Base-by-base conservation (phyloP, 805 yeast species). In the Metschnikowia continentalis region DNA sequence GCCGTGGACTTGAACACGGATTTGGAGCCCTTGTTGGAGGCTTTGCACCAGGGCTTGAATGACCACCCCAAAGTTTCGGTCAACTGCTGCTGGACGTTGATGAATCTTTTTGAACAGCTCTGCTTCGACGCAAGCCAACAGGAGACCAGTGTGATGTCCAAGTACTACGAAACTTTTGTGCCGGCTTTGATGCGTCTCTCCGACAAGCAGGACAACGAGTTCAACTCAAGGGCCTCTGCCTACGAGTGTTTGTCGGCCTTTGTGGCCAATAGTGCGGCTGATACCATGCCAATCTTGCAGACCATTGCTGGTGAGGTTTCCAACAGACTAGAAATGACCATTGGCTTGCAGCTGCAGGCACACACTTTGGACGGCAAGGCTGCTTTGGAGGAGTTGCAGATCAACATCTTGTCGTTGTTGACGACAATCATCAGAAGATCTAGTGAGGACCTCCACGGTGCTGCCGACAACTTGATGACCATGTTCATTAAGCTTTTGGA, bases 41-140 rank as follows among this genome's bases (percentile, higher is more conserved):
- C 96, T 0, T 79, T 94, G 56, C 68, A 84, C 43, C 65, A 75
- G 36, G 99, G 99, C n/a, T 76, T 94, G 57, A 81, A 79, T 58
- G 98, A 91, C 67, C 95, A 90, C 66, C 90, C 97, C 35, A 89
- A 88, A 69, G 96, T 94, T 33, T 81, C 91, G 2, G 90, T 97
- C n/a, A 94, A 94, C 74, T 90, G 97, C 71, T 90, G 98, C 69
- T 94, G 99, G 99, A 84, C 97, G 5, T 76, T 94, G 54, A 94
- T 94, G 70, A 94, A 94, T 68, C 76, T 94, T 57, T 79, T 88
- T 26, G 98, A 92, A 69, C 96, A 90, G 70, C 71, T 91, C 52
- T 75, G 83, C 57, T 66, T 71, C 15, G 80, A 79, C 48, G 82
- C 82, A 10, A 72, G 79, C 1, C 66, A 68, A 35, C 67, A 67